Base-by-base conservation (phyloP, 1,139 yeast genomes). In the Candida pseudoviswanathii region DNA sequence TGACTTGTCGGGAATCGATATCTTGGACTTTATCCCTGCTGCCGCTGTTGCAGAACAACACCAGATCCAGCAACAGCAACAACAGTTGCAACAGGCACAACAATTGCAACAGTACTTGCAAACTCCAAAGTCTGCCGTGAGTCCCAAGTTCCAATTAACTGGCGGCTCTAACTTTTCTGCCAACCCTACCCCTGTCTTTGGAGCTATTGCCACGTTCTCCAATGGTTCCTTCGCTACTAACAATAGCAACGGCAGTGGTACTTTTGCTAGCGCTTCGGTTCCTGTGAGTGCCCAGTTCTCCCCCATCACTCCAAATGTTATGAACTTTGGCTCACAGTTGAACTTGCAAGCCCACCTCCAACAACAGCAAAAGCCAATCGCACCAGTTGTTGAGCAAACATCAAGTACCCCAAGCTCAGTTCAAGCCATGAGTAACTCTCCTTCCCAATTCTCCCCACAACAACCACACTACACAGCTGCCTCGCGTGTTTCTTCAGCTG, bases 271-370 rank as follows among this genome's bases (percentile, higher is more conserved):
- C 27, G 38, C 38, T 31, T 29, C 33, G 10, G n/a, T 39, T 33
- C 25, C 43, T 3, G 40, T 11, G 7, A 26, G 31, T 34, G 33
- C 41, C 5, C 45, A 48, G 27, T 46, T 50, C 31, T 43, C 55
- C n/a, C 57, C 57, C 26, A 34, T 53, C 9, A 51, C 54, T 32
- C 49, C 57, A 16, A 49, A 36, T 40, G n/a, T 32, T 27, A 9
- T 32, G n/a, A 42, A 36, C 10, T 41, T 25, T 8, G 30, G 34
- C 27, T 16, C 26, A 7, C 41, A 32, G n/a, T 25, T 42, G 39
- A 22, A 33, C 22, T 11, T 26, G 5, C 36, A 41, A 31, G 8
- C 43, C 3, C 29, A 11, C 10, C 44, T 24, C 24, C 38, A 27
- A 40, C 33, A 32, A 32, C 29, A 37, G 25, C 29, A 29, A 25